A percentile compares a stretch with the other conserved stretches of the same genome.
Conservation (phyloP, 1,284 basidiomycete genomes). For the Ustilago xerochloae region DNA sequence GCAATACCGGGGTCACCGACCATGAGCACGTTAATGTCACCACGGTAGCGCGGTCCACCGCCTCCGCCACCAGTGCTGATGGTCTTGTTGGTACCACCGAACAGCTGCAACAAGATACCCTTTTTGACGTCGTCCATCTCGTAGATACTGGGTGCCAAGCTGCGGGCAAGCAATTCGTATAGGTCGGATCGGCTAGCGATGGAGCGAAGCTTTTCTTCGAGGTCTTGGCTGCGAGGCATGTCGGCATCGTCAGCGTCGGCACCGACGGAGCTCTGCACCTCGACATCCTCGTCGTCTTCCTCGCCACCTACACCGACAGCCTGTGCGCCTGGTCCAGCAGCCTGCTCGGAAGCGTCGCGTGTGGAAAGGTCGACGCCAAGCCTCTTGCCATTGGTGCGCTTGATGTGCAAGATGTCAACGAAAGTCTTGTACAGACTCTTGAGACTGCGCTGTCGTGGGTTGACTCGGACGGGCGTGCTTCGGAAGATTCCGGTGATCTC, state of each 20-base stretch:
- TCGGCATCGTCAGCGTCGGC: conserved; percentile 32
- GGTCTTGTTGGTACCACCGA: conserved; percentile 97
- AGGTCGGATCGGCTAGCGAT: conserved; percentile 82
- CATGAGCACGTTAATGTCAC: conserved; percentile 95
- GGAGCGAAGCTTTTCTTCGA: conserved; percentile 75
- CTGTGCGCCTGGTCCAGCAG: conserved; percentile 70
- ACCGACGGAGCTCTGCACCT: conserved; percentile 34
- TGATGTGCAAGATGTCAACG: conserved; percentile 92
- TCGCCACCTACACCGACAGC: conserved; percentile 87
- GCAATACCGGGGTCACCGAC: conserved; percentile 98
- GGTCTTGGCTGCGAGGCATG: conserved; percentile 66
- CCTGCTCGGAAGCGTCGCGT: conserved; percentile 70
- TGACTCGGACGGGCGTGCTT: conserved; percentile 90
- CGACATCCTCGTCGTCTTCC: conserved; percentile 70
- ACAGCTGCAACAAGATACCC: conserved; percentile 92
- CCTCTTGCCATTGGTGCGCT: conserved; percentile 76
- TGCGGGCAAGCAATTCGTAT: conserved; percentile 86
- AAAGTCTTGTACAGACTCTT: conserved; percentile 98
- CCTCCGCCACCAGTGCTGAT: conserved; percentile 91
- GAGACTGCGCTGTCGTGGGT: conserved; percentile 88
- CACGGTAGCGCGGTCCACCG: conserved; percentile 93
- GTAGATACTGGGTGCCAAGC: conserved; percentile 93
- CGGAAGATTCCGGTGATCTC: conserved; percentile 93
- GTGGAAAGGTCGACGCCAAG: conserved; percentile 86
- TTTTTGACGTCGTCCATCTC: conserved; percentile 99